Evolutionary conservation across 495 filamentous ascomycete species (phyloP).

Genomic region (Poronia punctata): DNA sequence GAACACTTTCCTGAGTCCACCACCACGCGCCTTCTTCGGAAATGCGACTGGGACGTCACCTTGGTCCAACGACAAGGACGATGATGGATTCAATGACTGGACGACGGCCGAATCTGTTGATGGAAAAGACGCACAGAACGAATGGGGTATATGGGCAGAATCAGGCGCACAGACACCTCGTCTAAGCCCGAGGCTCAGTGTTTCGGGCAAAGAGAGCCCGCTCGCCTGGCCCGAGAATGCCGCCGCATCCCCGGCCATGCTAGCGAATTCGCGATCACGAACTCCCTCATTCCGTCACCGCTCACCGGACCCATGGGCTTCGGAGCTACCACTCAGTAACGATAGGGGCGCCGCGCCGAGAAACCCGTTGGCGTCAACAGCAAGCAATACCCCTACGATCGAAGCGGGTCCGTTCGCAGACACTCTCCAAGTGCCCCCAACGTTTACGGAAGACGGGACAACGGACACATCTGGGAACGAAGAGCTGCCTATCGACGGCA

Average conservation of each 20-base stretch:
- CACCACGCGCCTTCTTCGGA: conserved; percentile 39
- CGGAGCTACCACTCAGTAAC: conserved; percentile 23
- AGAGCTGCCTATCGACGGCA: background rate
- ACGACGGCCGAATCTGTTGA: conserved; percentile 18
- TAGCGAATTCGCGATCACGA: conserved; percentile 25
- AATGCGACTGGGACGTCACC: conserved; percentile 31
- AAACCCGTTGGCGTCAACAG: background rate
- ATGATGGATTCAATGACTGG: conserved; percentile 39
- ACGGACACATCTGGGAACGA: background rate
- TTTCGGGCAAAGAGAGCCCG: conserved; percentile 25
- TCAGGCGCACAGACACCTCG: conserved; percentile 27
- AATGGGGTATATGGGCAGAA: conserved; percentile 33
- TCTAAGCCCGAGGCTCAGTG: conserved; percentile 23
- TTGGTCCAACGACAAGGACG: conserved; percentile 39
- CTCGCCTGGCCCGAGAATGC: conserved; percentile 35
- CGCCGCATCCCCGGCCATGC: conserved; percentile 23
- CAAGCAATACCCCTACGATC: background rate
- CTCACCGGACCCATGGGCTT: conserved; percentile 48
- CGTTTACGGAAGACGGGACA: background rate
- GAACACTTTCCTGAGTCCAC: conserved; percentile 35
- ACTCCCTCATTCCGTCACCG: conserved; percentile 34
- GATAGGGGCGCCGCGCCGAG: background rate
- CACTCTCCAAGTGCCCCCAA: background rate
- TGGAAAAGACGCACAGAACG: conserved; percentile 15
- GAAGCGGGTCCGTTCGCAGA: background rate